phyloP scores from a whole-genome alignment of 1,284 basidiomycete genomes.

The Agroathelia rolfsii region DNA sequence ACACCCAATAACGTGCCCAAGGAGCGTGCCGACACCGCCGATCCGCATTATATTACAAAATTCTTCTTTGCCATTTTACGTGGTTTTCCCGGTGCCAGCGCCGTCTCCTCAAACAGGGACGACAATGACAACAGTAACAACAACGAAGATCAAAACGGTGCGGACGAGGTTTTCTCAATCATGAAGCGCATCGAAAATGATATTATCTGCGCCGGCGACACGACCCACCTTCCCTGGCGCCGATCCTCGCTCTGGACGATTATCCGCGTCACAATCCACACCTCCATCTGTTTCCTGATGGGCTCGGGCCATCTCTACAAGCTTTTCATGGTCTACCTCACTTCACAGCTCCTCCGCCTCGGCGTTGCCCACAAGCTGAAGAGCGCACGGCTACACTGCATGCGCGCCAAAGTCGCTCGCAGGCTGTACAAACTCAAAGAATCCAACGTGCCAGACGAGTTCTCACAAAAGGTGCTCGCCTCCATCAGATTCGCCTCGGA shows the following conservation, averaged over 20 bases:
- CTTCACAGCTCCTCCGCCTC: conserved; percentile 22
- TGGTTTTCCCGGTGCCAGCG: conserved; percentile 17
- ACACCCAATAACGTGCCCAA: conserved; percentile 15
- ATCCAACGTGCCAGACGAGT: conserved; percentile 9
- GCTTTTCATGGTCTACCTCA: conserved; percentile 31
- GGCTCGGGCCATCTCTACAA: conserved; percentile 30
- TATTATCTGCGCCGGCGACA: conserved; percentile 31
- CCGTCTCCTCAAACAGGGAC: too few relatives aligned
- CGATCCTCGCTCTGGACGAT: conserved; percentile 36
- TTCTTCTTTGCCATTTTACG: conserved; percentile 31
- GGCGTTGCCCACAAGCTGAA: conserved; percentile 14
- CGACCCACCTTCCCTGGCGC: conserved; percentile 30
- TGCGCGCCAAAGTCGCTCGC: conserved; percentile 25
- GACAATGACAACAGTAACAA: too few relatives aligned
- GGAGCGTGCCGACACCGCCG: conserved; percentile 19
- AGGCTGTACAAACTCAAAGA: conserved; percentile 28
- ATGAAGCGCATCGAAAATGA: conserved; percentile 35
- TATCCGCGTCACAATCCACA: conserved; percentile 36
- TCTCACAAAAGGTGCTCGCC: conserved; percentile 13
- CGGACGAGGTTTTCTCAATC: conserved; percentile 21
- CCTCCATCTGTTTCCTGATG: conserved; percentile 18
- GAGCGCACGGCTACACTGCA: conserved; percentile 24
- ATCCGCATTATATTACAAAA: conserved; percentile 33
- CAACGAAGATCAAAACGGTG: too few relatives aligned
- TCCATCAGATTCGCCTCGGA: conserved; percentile 10